These are phyloP conservation scores for Oryza australiensis DNA, from an alignment of 176 grass and related monocot genomes.

Conservation along the genomic window DNA sequence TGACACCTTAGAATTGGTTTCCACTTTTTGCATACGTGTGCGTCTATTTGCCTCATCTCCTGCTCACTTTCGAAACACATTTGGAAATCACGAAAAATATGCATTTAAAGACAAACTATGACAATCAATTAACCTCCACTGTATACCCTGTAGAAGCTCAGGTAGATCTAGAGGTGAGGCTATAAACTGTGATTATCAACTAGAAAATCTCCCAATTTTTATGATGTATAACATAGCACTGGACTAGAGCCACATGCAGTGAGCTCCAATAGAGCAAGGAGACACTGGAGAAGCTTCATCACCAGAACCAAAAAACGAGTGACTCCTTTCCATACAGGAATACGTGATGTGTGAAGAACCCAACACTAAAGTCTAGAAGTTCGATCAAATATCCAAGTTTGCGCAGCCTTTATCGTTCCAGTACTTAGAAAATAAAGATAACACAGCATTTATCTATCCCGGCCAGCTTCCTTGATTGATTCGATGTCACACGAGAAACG, in stretches of 20 bases:
- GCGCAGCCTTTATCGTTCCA: constrained; percentile 35
- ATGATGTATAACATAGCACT: not conserved
- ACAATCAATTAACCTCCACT: not conserved
- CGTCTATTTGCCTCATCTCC: constrained; percentile 10
- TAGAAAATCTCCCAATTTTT: not conserved
- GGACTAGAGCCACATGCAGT: not conserved
- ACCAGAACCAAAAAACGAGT: constrained; percentile 14
- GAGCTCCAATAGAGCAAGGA: not conserved
- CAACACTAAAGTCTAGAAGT: constrained; percentile 8
- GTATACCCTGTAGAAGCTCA: not conserved
- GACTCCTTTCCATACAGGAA: constrained; percentile 10
- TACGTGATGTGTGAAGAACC: constrained; percentile 10
- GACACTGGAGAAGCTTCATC: constrained; percentile 14
- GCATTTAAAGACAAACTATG: not conserved
- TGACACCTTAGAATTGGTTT: constrained; percentile 33
- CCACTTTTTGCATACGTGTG: constrained; percentile 1
- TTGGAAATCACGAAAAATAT: constrained; percentile 5
- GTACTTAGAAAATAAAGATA: constrained; percentile 52
- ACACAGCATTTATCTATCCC: constrained; percentile 24
- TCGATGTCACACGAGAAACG: constrained; percentile 28
- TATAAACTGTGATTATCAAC: constrained; percentile 8
- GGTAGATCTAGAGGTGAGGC: not conserved
- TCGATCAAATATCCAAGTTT: constrained; percentile 10
- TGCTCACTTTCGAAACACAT: not conserved
- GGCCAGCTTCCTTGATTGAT: constrained; percentile 33